Conservation (phyloP, 2,329 filamentous ascomycete genomes). For the Mollisia scopiformis region DNA sequence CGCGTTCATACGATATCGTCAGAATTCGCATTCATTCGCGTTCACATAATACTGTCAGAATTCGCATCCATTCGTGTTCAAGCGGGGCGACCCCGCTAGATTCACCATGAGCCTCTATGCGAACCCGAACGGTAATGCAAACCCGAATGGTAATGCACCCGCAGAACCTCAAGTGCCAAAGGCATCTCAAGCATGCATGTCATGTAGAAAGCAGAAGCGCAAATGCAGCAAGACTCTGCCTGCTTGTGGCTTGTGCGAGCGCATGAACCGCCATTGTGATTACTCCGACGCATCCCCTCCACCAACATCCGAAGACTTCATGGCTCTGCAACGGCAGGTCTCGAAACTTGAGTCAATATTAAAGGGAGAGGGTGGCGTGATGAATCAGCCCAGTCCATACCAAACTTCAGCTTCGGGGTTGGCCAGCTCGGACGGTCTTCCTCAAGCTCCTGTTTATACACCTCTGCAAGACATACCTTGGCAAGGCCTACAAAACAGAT, state of each 20-base stretch:
- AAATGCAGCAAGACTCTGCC: slow-evolving; percentile 55
- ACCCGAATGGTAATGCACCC: slow-evolving; percentile 8
- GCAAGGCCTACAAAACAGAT: slow-evolving; percentile 37
- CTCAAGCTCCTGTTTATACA: slow-evolving; percentile 21
- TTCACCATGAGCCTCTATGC: no score
- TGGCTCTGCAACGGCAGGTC: slow-evolving; percentile 41
- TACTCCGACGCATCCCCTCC: slow-evolving; percentile 41
- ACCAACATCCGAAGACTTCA: slow-evolving; percentile 45
- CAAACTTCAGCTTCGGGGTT: slow-evolving; percentile 27
- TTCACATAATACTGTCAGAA: no score
- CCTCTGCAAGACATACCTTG: slow-evolving; percentile 29
- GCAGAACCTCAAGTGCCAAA: slow-evolving; percentile 26
- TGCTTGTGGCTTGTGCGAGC: slow-evolving; percentile 48
- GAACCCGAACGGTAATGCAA: no score
- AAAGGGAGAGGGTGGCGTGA: slow-evolving; percentile 27
- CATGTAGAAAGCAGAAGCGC: slow-evolving; percentile 52
- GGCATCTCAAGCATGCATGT: slow-evolving; percentile 46
- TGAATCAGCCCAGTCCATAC: slow-evolving; percentile 28
- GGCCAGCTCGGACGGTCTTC: slow-evolving; percentile 21
- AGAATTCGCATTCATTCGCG: no score
- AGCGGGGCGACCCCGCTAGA: no score
- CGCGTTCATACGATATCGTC: no score
- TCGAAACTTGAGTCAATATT: slow-evolving; percentile 43
- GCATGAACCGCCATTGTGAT: slow-evolving; percentile 46
- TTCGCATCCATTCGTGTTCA: no score